Base-by-base conservation (phyloP, 83 land plant species). In the Picea engelmannii region DNA sequence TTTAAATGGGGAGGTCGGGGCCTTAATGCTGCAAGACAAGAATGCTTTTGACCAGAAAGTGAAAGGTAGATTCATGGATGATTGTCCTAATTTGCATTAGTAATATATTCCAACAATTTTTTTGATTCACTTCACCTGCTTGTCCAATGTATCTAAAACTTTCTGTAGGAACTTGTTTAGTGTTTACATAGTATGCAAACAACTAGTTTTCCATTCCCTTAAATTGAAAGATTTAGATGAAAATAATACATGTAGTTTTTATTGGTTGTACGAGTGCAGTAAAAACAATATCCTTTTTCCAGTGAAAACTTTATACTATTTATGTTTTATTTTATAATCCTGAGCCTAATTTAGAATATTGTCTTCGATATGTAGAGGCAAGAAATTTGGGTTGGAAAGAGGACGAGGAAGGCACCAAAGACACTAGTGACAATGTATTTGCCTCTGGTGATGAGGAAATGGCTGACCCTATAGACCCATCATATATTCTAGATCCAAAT, bases 1-100 rank as follows among this genome's bases (percentile, higher is more conserved):
- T 9, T 76, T 82, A 49, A 82, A 82, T 73, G 81, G 80, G 47
- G 80, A 82, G 21, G 80, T 67, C 17, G 83, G 35, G 35, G 35
- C 35, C 35, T 31, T 31, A 31, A 31, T 31, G 35, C 2, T 82
- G 83, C 18, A 31, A 20, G 80, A 80, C 27, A 31, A 10, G 80
- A 47, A 77, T 25, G 23, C 21, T 24, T 82, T 31, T 47, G 83
- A 76, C 42, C 66, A 82, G 81, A 82, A 82, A 40, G 80, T 82
- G 35, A 82, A 82, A 76, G 83, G 83, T 82, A 82, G 42, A 47
- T 47, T 47, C 52, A 7, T 47, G 10, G 2, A 8, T 7, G 52
- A 8, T 6, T 47, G 9, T 47, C 9, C 1, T 47, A 47, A 47
- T 47, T 47, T 7, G 11, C 1, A 44, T 44, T 44, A 44, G 47